Conservation (phyloP, 2,329 filamentous ascomycete genomes). For the Fusarium aywerte region DNA sequence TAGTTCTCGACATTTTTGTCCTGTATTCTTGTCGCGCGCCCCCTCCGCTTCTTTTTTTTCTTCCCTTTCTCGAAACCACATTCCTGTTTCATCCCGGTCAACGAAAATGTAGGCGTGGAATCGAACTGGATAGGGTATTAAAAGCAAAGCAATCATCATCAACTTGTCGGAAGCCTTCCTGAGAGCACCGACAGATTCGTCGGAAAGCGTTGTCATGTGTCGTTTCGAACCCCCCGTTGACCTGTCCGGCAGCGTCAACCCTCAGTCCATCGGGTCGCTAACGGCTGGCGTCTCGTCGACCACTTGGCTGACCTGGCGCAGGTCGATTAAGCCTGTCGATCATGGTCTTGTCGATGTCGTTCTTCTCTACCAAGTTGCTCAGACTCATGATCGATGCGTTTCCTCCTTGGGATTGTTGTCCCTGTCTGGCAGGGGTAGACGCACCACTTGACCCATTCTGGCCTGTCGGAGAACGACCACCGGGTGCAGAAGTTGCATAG, state of each 20-base stretch:
- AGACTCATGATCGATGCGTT: conserved; percentile 63
- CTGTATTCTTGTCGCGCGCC: conserved; percentile 38
- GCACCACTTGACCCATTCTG: conserved; percentile 52
- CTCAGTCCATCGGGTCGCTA: conserved; percentile 23
- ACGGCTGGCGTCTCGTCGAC: conserved; percentile 39
- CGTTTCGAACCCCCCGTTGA: conserved; percentile 36
- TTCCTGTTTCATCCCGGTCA: conserved; percentile 37
- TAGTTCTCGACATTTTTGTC: conserved; percentile 38
- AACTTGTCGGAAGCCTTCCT: conserved; percentile 32
- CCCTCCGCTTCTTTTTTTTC: conserved; percentile 25
- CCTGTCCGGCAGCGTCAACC: conserved; percentile 46
- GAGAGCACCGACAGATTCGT: conserved; percentile 31
- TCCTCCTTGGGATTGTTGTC: conserved; percentile 42
- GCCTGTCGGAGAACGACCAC: conserved; percentile 52
- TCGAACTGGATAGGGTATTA: conserved; percentile 33
- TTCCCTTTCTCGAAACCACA: conserved; percentile 17
- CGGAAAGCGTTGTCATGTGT: conserved; percentile 31
- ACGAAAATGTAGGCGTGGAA: conserved; percentile 29
- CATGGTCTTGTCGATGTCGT: conserved; percentile 67
- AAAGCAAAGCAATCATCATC: conserved; percentile 37
- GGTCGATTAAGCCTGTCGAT: conserved; percentile 61
- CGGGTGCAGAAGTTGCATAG: conserved; percentile 44
- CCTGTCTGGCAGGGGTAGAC: conserved; percentile 50
- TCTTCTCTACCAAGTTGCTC: conserved; percentile 62
- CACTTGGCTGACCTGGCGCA: conserved; percentile 24